Conservation (phyloP, 2,329 filamentous ascomycete species). For the Cladophialophora psammophila region DNA sequence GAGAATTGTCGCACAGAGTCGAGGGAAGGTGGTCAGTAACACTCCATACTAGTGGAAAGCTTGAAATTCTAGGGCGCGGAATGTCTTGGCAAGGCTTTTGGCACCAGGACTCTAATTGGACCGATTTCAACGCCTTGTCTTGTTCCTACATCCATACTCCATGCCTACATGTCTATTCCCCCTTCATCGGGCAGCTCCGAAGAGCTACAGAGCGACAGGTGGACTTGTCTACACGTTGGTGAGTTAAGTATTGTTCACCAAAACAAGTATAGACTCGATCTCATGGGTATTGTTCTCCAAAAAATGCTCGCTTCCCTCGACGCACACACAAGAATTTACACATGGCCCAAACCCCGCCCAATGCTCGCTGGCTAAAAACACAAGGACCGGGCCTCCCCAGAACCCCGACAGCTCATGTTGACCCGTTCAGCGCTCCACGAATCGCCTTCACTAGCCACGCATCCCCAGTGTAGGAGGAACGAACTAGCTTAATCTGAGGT, state of each 20-base stretch:
- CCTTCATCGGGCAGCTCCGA: neutral
- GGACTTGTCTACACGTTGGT: too few species aligned
- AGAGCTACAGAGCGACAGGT: too few species aligned
- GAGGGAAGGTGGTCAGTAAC: neutral
- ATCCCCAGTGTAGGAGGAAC: slow-evolving; percentile 24
- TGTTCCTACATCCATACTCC: neutral
- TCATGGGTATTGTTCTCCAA: neutral
- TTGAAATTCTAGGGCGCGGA: neutral
- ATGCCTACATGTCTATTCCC: neutral
- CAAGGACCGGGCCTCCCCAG: neutral
- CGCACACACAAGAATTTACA: neutral
- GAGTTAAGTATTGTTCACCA: too few species aligned
- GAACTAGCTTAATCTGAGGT: slow-evolving; percentile 19
- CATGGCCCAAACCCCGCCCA: slow-evolving; percentile 11
- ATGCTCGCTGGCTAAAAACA: slow-evolving; percentile 33
- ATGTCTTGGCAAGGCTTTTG: slow-evolving; percentile 3
- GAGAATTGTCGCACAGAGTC: neutral
- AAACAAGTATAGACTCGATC: neutral
- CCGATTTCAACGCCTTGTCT: neutral
- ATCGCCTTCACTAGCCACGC: slow-evolving; percentile 26
- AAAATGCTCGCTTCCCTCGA: neutral
- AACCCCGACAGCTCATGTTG: neutral
- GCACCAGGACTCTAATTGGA: neutral
- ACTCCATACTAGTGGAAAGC: slow-evolving; percentile 1
- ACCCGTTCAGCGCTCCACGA: slow-evolving; percentile 20